Evolutionary conservation across 106 monocot species (phyloP), one percentile per base, ranked within the genome.

Genomic region (Chionographis japonica): DNA sequence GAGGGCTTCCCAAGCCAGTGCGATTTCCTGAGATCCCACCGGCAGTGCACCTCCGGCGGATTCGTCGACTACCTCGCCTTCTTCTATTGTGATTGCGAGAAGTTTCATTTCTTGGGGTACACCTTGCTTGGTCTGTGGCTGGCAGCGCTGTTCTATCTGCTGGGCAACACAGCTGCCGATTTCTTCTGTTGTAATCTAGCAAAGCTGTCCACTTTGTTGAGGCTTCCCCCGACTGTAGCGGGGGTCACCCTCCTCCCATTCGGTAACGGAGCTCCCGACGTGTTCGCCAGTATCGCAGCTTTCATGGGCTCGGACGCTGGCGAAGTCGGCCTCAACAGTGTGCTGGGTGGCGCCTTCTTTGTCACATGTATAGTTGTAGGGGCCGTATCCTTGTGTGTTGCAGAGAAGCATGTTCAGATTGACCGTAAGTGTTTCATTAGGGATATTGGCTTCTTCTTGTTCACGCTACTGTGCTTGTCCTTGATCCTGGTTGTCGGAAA

Each of bases 91-190:
- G 50, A 53, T 35, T 86, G 82, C 56, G 65, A 50, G 14, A 59
- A 73, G 1, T 56, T 76, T 39, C 68, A 1, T 0, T 27, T 50
- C 10, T 36, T 86, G 35, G 86, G 79, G 15, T 86, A 79, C 40
- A 65, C 72, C 8, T 66, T 76, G 52, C 72, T 86, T 13, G 68
- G 11, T 0, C 6, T 86, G 36, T 86, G 86, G 86, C 75, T 86
- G 7, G 60, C 39, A 2, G 75, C 68, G 9, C 54, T 86, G 70
- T 86, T 86, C 56, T 86, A 86, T 50, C 54, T 86, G 52, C 42
- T 86, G 50, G 86, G 86, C 4, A 86, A 86, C 65, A 86, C 86
- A 3, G 86, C 86, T n/a, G 86, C 86, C 3, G 82, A 82, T 40
- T 86, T 75, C 73, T 86, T 86, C 65, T 82, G 86, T 54, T 79